Percentiles rank a stretch among this genome's conserved stretches.
phyloP scores from a whole-genome alignment of 345 rosid species.

The Melastoma malabathricum region DNA sequence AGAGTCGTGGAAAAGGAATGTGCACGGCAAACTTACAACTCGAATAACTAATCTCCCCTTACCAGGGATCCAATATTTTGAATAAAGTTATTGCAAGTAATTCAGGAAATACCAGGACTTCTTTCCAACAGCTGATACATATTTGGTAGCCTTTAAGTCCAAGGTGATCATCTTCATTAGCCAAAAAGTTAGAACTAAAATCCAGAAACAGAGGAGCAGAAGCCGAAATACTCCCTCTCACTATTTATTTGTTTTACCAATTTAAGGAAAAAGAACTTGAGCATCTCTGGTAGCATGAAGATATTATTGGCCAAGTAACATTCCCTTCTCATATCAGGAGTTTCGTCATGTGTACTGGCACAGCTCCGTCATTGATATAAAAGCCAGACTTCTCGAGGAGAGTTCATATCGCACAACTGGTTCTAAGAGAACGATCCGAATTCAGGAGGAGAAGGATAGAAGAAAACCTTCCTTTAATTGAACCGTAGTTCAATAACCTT shows the following conservation, averaged over 20 bases:
- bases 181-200: slow-evolving; percentile 26
- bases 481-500: no score
- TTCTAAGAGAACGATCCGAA: no score
- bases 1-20: slow-evolving; percentile 85
- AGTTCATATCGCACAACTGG: no score
- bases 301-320: slow-evolving; percentile 33
- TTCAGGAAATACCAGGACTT: slow-evolving; percentile 58
- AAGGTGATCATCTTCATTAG: slow-evolving; percentile 45
- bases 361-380: no score
- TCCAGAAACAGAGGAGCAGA: slow-evolving; percentile 29
- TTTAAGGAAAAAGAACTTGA: slow-evolving; percentile 28
- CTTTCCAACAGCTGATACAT: slow-evolving; percentile 69
- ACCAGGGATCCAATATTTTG: slow-evolving; percentile 74
- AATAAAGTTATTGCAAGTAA: slow-evolving; percentile 16
- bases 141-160: slow-evolving; percentile 70
- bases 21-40: slow-evolving; percentile 62
- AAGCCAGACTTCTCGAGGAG: no score
- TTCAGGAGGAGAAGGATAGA: no score
- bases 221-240: slow-evolving; percentile 32
- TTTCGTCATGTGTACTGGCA: no score
- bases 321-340: no score
- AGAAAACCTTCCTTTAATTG: no score
- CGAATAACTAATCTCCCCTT: slow-evolving; percentile 75
- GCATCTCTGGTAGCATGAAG: slow-evolving; percentile 47
- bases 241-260: slow-evolving; percentile 31